phyloP scores from a whole-genome alignment of 129 eudicot species.

The Tanacetum coccineum region DNA sequence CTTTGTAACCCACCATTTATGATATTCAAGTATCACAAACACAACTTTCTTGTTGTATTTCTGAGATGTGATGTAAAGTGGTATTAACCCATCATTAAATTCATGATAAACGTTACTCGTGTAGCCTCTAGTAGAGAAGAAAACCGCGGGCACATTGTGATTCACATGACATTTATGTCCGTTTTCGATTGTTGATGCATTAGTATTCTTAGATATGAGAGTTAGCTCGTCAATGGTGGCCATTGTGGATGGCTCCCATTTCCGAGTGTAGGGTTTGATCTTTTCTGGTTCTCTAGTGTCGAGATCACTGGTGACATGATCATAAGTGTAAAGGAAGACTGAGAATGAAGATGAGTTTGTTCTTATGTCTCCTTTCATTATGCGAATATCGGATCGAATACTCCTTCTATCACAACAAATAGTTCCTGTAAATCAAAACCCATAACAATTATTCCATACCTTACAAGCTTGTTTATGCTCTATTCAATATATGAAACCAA shows the following conservation, averaged over 20 bases:
- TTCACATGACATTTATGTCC: conserved; percentile 54
- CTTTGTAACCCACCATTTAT: conserved; percentile 88
- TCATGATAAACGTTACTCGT: conserved; percentile 96
- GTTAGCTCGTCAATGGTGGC: conserved; percentile 66
- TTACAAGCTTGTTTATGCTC: background rate
- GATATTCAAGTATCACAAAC: conserved; percentile 89
- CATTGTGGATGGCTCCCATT: conserved; percentile 89
- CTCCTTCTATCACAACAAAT: conserved; percentile 87
- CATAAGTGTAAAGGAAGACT: conserved; percentile 43
- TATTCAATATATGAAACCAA: background rate
- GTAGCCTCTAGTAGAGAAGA: conserved; percentile 96
- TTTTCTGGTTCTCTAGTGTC: conserved; percentile 40
- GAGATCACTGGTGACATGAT: conserved; percentile 2
- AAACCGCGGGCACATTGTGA: conserved; percentile 81
- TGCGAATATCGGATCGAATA: conserved; percentile 61
- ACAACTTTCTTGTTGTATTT: conserved; percentile 78
- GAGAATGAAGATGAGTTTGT: conserved; percentile 65
- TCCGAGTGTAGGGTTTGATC: conserved; percentile 83
- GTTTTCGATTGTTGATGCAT: conserved; percentile 7
- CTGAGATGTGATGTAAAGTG: conserved; percentile 87
- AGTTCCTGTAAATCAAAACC: conserved; percentile 51
- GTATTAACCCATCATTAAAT: conserved; percentile 86
- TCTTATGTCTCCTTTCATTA: conserved; percentile 95
- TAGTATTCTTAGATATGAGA: conserved; percentile 49
- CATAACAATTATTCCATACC: conserved; percentile 1